Evolutionary conservation across 345 rosid genomes (phyloP).

Genomic region (Rhodamnia argentea): DNA sequence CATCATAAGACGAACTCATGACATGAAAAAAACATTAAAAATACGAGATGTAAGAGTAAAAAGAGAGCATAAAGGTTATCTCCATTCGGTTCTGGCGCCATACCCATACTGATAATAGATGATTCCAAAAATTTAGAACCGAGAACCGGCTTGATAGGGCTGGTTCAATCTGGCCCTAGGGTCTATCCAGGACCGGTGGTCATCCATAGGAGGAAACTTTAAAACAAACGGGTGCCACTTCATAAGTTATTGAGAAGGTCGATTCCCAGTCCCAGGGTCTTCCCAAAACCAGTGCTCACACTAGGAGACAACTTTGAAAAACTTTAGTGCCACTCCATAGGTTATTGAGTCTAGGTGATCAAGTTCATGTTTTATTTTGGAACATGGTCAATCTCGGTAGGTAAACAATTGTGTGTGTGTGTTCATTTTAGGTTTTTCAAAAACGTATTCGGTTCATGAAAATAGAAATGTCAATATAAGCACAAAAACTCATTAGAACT

Average conservation of each 20-base stretch:
- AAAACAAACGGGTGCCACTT: no score
- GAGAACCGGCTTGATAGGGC: background rate
- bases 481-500: background rate
- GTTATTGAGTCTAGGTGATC: background rate
- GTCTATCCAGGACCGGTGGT: no score
- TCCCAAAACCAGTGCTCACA: background rate
- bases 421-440: background rate
- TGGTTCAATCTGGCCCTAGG: no score
- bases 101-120: background rate
- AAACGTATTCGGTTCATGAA: background rate
- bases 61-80: background rate
- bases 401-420: background rate
- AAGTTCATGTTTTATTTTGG: background rate
- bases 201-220: no score
- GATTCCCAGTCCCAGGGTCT: no score
- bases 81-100: background rate
- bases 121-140: background rate
- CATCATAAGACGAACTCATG: background rate
- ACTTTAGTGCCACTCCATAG: background rate
- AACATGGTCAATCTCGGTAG: background rate
- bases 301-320: background rate
- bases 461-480: background rate
- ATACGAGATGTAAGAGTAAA: background rate
- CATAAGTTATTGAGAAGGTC: no score
- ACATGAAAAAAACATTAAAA: background rate